Conservation (phyloP, 2,329 filamentous ascomycete species). For the Bimuria novae-zelandiae region DNA sequence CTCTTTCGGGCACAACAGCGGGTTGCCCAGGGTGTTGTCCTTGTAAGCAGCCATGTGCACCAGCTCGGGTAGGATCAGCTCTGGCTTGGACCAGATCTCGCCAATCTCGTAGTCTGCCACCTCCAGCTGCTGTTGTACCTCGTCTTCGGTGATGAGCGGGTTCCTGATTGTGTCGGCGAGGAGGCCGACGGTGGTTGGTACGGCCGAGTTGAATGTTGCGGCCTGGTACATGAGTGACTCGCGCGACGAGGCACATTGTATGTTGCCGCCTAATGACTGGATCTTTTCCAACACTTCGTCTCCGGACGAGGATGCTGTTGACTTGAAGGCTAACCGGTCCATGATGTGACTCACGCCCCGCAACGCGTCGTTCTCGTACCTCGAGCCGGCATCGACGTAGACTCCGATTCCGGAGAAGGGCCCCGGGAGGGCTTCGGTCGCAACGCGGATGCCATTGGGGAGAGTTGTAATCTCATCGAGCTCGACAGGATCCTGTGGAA, state of each 20-base stretch:
- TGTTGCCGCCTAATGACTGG: conserved; percentile 89
- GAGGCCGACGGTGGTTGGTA: conserved; percentile 78
- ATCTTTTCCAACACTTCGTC: conserved; percentile 88
- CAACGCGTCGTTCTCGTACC: conserved; percentile 85
- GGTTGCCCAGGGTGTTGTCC: conserved; percentile 94
- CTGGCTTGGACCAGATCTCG: conserved; percentile 97
- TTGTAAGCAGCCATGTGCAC: conserved; percentile 95
- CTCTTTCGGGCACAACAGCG: conserved; percentile 86
- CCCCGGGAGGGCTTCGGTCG: conserved; percentile 90
- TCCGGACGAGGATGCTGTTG: conserved; percentile 70
- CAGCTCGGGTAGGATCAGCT: conserved; percentile 91
- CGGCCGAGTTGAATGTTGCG: conserved; percentile 93
- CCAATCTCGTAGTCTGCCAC: conserved; percentile 95
- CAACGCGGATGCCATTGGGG: conserved; percentile 89
- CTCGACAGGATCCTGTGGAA: conserved; percentile 74
- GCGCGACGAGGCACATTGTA: conserved; percentile 93
- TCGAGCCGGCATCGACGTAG: conserved; percentile 92
- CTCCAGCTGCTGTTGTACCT: conserved; percentile 83
- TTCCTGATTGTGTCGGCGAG: conserved; percentile 93
- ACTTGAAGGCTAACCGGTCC: conserved; percentile 93
- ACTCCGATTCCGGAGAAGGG: conserved; percentile 95
- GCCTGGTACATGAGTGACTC: conserved; percentile 99
- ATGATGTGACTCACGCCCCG: conserved; percentile 94
- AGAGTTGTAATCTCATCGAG: conserved; percentile 87
- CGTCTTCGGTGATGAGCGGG: conserved; percentile 80